These are phyloP conservation scores for Colletotrichum caudatum DNA, from an alignment of 2,329 filamentous ascomycete species.

Conservation along the genomic window DNA sequence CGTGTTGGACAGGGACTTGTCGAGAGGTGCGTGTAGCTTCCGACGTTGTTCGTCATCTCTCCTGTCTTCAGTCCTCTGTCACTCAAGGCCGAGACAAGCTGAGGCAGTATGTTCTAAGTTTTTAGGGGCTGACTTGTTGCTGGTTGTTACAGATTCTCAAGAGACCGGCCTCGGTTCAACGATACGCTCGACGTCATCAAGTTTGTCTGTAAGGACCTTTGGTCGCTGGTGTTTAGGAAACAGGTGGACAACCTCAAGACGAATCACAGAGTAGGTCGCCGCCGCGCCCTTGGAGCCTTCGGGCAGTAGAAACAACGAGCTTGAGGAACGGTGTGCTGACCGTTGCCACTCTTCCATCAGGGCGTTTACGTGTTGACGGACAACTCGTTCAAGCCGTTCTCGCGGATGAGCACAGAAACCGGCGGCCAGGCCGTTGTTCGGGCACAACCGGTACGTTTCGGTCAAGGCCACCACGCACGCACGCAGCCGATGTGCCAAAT, in stretches of 20 bases:
- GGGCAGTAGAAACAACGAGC: neutral
- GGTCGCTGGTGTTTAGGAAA: constrained; percentile 94
- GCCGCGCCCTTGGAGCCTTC: neutral
- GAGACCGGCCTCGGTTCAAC: constrained; percentile 86
- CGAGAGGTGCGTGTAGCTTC: constrained; percentile 74
- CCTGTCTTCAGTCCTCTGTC: neutral
- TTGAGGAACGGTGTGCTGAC: neutral
- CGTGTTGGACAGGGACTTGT: constrained; percentile 92
- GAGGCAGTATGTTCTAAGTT: neutral
- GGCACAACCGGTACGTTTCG: constrained; percentile 79
- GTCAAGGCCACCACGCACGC: neutral
- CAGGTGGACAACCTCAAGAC: constrained; percentile 99
- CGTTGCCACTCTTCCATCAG: constrained; percentile 53
- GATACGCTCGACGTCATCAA: constrained; percentile 97
- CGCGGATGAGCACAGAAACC: constrained; percentile 87
- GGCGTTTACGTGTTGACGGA: constrained; percentile 98
- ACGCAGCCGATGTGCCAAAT: neutral
- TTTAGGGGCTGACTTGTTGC: constrained; percentile 2
- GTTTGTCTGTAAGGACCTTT: constrained; percentile 98
- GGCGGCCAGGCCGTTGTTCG: constrained; percentile 78
- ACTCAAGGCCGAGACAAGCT: neutral
- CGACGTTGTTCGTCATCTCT: constrained; percentile 2
- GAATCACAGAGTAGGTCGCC: constrained; percentile 80
- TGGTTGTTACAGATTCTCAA: constrained; percentile 72
- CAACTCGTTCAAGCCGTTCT: constrained; percentile 88